Evolutionary conservation across 345 rosid genomes (phyloP), one percentile per base, ranked within the genome.

Genomic region (Populus ilicifolia): DNA sequence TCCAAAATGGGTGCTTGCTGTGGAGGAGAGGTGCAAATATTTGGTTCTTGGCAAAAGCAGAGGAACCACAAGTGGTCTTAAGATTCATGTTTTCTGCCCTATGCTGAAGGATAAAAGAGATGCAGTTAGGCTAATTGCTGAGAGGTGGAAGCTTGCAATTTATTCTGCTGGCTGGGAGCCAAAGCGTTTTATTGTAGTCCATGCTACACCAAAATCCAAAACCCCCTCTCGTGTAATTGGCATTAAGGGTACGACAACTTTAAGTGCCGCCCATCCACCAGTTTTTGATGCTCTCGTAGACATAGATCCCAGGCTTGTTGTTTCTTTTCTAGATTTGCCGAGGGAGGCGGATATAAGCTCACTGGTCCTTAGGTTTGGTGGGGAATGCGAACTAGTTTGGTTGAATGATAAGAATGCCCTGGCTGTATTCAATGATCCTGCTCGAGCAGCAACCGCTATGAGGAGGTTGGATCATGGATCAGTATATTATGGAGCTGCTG

Each of bases 361-460:
- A 6, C 78, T 91, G 74, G 97, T 93, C 36, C 84, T 92, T 74
- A 91, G 98, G 77, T 92, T 95, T 85, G 99, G 98, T 27, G 99
- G 99, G 76, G 99, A 95, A 81, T 92, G 98, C 69, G 98, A 93
- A 84, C 86, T 95, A 69, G 87, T 95, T 67, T 93, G 97, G 99
- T 82, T 95, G 84, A 93, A 92, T 75, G 98, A 93, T 83, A 93
- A 93, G 88, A 93, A 96, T 74, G 98, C 97, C 29, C 78, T 95
- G 83, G 98, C 97, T 1, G 94, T 93, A 27, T 95, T 95, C 72
- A 87, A 82, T 52, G 99, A 93, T 78, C 98, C 95, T 18, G 92
- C 94, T 16, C 89, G 98, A 71, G 99, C 99, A n/a, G 97, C 97
- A 62, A 96, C 99, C 70, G 99, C 99, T 16, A 85, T 94, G 94